These are phyloP conservation scores for Pogostemon cablin DNA, from an alignment of 257 asterid genomes.

Conservation along the genomic window DNA sequence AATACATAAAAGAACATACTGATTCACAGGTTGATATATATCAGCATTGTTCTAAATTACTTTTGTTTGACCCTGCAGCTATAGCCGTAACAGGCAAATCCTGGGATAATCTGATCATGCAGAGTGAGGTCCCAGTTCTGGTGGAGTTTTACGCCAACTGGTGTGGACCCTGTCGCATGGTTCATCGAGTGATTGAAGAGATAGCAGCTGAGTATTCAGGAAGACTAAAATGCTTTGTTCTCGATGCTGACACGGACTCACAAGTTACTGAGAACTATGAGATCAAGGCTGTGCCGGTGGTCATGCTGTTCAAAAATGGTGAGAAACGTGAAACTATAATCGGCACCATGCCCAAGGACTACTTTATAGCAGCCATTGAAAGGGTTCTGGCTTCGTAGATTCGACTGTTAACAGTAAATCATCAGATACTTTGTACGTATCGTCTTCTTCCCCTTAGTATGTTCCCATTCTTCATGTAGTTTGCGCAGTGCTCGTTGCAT, in stretches of 20 bases:
- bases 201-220: slow-evolving; percentile 80
- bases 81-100: slow-evolving; percentile 65
- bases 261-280: slow-evolving; percentile 68
- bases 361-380: slow-evolving; percentile 78
- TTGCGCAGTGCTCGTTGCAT: slow-evolving; percentile 3
- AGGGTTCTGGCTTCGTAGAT: slow-evolving; percentile 57
- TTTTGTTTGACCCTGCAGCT: slow-evolving; percentile 48
- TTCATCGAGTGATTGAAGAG: slow-evolving; percentile 85
- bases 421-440: background rate
- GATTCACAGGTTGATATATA: background rate
- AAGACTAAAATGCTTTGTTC: slow-evolving; percentile 66
- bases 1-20: background rate
- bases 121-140: slow-evolving; percentile 71
- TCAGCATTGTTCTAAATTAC: slow-evolving; percentile 20
- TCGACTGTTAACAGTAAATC: background rate
- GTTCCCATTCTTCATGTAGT: too few species aligned
- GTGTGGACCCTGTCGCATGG: slow-evolving; percentile 98
- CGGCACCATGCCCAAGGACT: slow-evolving; percentile 95
- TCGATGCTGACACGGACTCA: slow-evolving; percentile 68
- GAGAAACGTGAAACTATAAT: slow-evolving; percentile 58
- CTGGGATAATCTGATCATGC: slow-evolving; percentile 66
- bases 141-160: slow-evolving; percentile 87
- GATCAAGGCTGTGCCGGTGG: slow-evolving; percentile 88
- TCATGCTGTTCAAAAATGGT: slow-evolving; percentile 81
- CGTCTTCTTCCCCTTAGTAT: too few species aligned